Conservation (phyloP, 768 basidiomycete species). For the Crepidotus variabilis region DNA sequence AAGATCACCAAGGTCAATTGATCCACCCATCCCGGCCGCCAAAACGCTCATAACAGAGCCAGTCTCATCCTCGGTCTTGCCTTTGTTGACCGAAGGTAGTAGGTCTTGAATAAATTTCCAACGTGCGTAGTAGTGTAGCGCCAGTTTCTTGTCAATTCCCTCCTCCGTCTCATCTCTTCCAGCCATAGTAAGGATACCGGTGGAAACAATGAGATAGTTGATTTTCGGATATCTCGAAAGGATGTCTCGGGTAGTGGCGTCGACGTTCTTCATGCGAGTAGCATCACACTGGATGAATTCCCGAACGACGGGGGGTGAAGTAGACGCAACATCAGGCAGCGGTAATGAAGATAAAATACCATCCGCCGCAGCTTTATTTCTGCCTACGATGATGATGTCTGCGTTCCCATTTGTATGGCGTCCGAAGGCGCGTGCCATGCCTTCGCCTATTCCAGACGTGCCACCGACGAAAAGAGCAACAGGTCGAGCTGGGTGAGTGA, state of each 20-base stretch:
- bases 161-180: constrained; percentile 23
- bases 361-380: too few relatives aligned
- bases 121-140: constrained; percentile 29
- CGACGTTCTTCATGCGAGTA: constrained; percentile 47
- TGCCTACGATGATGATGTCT: too few relatives aligned
- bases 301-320: constrained; percentile 18
- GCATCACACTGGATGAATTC: constrained; percentile 54
- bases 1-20: constrained; percentile 44
- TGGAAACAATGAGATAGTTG: constrained; percentile 49
- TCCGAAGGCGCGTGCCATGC: constrained; percentile 27
- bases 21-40: constrained; percentile 26
- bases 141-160: constrained; percentile 25
- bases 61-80: constrained; percentile 42
- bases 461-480: constrained; percentile 14
- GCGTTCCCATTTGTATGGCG: too few relatives aligned
- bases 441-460: constrained; percentile 46
- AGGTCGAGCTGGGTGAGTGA: too few relatives aligned
- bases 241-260: constrained; percentile 25
- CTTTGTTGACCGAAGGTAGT: constrained; percentile 38
- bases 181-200: constrained; percentile 35
- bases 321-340: neutral
- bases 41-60: constrained; percentile 47
- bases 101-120: constrained; percentile 47
- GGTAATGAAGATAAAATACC: too few relatives aligned
- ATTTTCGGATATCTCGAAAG: constrained; percentile 34